These are phyloP conservation scores for Taiwanofungus camphoratus DNA, from an alignment of 1,284 basidiomycete genomes.

Conservation along the genomic window DNA sequence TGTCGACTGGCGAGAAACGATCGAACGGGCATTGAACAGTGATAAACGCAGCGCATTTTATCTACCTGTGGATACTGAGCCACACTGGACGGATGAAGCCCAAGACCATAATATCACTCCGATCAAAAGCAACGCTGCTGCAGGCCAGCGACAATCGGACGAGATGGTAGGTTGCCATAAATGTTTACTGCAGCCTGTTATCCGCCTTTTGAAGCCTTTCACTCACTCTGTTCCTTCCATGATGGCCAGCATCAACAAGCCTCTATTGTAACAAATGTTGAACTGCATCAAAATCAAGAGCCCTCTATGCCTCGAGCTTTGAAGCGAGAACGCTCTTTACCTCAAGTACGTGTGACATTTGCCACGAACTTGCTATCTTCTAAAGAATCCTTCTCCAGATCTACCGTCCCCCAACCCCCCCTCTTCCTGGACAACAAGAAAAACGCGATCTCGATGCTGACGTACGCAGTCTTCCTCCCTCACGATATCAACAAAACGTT, in stretches of 20 bases:
- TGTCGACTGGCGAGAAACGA: slow-evolving; percentile 42
- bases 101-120: too few species aligned
- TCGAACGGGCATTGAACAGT: slow-evolving; percentile 33
- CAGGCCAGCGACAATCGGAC: too few species aligned
- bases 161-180: too few species aligned
- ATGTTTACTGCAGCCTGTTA: too few species aligned
- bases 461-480: too few species aligned
- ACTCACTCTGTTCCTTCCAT: too few species aligned
- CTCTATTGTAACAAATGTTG: neutral
- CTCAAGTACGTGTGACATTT: slow-evolving; percentile 13
- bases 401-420: slow-evolving; percentile 33
- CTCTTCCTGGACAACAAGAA: slow-evolving; percentile 22
- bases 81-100: slow-evolving; percentile 10
- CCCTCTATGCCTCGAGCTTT: neutral
- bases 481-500: neutral
- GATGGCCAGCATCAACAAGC: too few species aligned
- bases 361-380: slow-evolving; percentile 2
- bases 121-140: too few species aligned
- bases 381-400: slow-evolving; percentile 15
- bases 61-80: slow-evolving; percentile 11
- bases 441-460: slow-evolving; percentile 13
- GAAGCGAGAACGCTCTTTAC: slow-evolving; percentile 2
- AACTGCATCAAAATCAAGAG: neutral
- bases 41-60: slow-evolving; percentile 23
- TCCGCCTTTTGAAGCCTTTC: too few species aligned